A percentile compares a stretch with the other conserved stretches of the same genome.
phyloP scores from a whole-genome alignment of 306 rosid genomes.

The Mimosa pudica region DNA sequence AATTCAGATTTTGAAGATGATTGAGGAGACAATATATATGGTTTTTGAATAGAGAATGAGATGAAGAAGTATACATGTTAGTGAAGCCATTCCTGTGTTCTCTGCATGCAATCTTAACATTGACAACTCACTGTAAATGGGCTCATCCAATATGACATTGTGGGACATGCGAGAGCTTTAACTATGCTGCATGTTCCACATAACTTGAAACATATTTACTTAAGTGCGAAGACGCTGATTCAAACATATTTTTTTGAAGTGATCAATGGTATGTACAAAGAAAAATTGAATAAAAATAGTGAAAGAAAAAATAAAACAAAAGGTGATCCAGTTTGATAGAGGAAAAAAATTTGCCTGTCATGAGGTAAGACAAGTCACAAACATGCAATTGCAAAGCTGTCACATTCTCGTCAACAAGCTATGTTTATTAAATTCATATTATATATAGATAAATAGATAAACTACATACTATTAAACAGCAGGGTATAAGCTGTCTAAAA shows the following conservation, averaged over 20 bases:
- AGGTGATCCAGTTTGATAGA: background rate
- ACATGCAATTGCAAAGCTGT: background rate
- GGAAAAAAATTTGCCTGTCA: background rate
- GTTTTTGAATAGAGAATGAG: constrained; percentile 18
- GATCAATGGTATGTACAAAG: too few species aligned
- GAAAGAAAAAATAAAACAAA: background rate
- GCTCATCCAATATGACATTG: constrained; percentile 24
- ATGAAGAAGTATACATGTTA: constrained; percentile 27
- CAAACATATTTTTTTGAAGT: too few species aligned
- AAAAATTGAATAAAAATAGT: too few species aligned
- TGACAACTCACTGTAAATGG: constrained; percentile 16
- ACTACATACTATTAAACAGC: background rate
- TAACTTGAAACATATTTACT: background rate
- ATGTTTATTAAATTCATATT: background rate
- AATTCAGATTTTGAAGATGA: constrained; percentile 28
- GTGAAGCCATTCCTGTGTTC: constrained; percentile 27
- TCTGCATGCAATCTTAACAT: constrained; percentile 17
- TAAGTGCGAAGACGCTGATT: too few species aligned
- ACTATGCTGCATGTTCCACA: constrained; percentile 15
- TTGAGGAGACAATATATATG: constrained; percentile 25
- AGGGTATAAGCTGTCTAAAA: background rate
- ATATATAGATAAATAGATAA: background rate
- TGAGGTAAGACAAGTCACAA: background rate
- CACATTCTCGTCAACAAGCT: background rate
- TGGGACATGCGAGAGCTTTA: background rate